Conservation (phyloP, 2,329 filamentous ascomycete genomes). For the Colletotrichum noveboracense region DNA sequence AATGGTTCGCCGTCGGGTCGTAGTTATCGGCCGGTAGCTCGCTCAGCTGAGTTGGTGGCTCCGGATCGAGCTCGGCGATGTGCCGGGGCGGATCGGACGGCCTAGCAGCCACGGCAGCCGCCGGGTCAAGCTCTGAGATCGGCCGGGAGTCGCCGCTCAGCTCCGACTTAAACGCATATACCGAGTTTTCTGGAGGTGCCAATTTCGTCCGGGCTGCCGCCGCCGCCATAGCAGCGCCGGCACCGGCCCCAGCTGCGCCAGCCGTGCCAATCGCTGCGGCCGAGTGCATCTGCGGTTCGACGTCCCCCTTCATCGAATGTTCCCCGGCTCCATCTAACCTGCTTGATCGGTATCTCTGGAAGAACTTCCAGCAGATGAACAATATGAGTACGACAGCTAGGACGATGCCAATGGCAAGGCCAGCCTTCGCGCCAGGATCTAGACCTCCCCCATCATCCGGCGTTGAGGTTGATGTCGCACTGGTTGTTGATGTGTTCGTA, state of each 20-base stretch:
- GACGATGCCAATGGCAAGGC: slow-evolving; percentile 6
- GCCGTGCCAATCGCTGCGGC: neutral
- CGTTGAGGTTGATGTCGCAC: neutral
- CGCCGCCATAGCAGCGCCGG: neutral
- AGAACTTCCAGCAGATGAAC: slow-evolving; percentile 4
- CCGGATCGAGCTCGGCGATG: slow-evolving; percentile 1
- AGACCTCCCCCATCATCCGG: neutral
- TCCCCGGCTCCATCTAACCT: neutral
- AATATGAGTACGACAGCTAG: neutral
- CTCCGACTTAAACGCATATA: slow-evolving; percentile 10
- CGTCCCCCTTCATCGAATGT: neutral
- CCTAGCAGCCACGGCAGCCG: neutral
- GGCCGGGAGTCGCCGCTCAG: slow-evolving; percentile 2
- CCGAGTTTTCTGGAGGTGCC: neutral
- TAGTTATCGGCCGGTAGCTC: slow-evolving; percentile 14
- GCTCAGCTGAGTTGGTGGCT: neutral
- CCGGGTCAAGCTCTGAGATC: slow-evolving; percentile 5
- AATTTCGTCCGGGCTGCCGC: neutral
- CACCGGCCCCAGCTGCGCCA: neutral
- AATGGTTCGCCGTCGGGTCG: neutral
- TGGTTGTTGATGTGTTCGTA: neutral
- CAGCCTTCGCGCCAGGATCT: slow-evolving; percentile 9
- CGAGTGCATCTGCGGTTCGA: neutral
- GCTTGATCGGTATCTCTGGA: neutral
- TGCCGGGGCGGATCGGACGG: neutral